phyloP scores from a whole-genome alignment of 495 filamentous ascomycete species.

The Rusavskia elegans region DNA sequence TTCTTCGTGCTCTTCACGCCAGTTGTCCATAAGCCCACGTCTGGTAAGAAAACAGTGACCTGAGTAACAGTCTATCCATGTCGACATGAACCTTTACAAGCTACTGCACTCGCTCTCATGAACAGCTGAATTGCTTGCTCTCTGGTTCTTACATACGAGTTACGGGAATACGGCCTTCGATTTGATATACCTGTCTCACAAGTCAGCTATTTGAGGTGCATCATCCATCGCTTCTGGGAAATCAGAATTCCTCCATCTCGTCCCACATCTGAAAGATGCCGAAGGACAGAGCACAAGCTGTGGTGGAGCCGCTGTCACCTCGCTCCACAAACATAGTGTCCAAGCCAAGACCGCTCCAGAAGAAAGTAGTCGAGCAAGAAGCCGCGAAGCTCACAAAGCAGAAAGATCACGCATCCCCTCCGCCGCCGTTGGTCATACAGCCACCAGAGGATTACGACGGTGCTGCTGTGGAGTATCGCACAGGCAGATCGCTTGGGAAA shows the following conservation, averaged over 20 bases:
- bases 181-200: too few species aligned
- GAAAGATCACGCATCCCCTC: constrained; percentile 61
- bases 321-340: constrained; percentile 48
- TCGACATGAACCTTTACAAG: too few species aligned
- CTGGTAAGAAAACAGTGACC: too few species aligned
- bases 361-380: constrained; percentile 33
- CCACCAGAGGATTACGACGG: constrained; percentile 42
- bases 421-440: constrained; percentile 61
- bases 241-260: not conserved
- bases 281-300: not conserved
- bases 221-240: too few species aligned
- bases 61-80: too few species aligned
- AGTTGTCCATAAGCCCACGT: too few species aligned
- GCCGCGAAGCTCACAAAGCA: constrained; percentile 36
- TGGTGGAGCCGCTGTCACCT: constrained; percentile 54
- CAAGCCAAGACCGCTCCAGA: constrained; percentile 25
- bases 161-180: too few species aligned
- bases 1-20: too few species aligned
- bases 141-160: too few species aligned
- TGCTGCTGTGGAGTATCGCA: constrained; percentile 62
- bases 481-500: constrained; percentile 75
- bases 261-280: not conserved
- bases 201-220: too few species aligned
- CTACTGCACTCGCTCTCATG: too few species aligned
- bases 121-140: too few species aligned